Evolutionary conservation across 2,329 filamentous ascomycete species (phyloP), one percentile per base, ranked within the genome.

Genomic region (Chaetomium strumarium): DNA sequence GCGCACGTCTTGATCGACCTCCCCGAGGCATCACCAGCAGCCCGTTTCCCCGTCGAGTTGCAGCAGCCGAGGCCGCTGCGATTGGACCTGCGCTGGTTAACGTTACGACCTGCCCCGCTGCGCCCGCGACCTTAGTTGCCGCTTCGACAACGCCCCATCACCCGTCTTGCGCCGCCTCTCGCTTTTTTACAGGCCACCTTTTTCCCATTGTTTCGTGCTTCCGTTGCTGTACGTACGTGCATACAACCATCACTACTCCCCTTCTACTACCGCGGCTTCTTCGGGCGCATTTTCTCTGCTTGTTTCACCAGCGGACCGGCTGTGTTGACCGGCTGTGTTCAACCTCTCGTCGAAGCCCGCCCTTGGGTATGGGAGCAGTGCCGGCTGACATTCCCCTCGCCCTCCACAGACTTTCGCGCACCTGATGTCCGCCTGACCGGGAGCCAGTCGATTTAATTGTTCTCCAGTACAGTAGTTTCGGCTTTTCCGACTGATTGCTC

Each of bases 181-280:
- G 45, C 48, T 53, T 60, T 60, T 55, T 52, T 50, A 55, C 57
- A 58, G 54, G 55, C 55, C 55, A 52, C 49, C 43, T 50, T 52
- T 46, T 47, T 39, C 50, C 50, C 52, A 55, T 61, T 60, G 57
- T 60, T 62, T 59, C 57, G 49, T 58, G 57, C 57, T 41, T 49
- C 54, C 34, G 24, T 49, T 52, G 29, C 45, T 47, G 49, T 56
- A 55, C 46, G 58, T 60, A 57, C 53, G 49, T 56, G 53, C 46
- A 56, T 60, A 57, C 53, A 49, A 46, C 43, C 47, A 45, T 48
- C 46, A 41, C 24, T 7, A 41, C 36, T 29, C 37, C 36, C 39
- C 49, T 50, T 49, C 31, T 55, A 31, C 52, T 43, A 48, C 51
- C 45, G 55, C 52, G 49, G 57, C 53, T 49, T 55, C 46, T 34